Evolutionary conservation across 1,284 basidiomycete genomes (phyloP).

Genomic region (Cryptococcus maquisensis): DNA sequence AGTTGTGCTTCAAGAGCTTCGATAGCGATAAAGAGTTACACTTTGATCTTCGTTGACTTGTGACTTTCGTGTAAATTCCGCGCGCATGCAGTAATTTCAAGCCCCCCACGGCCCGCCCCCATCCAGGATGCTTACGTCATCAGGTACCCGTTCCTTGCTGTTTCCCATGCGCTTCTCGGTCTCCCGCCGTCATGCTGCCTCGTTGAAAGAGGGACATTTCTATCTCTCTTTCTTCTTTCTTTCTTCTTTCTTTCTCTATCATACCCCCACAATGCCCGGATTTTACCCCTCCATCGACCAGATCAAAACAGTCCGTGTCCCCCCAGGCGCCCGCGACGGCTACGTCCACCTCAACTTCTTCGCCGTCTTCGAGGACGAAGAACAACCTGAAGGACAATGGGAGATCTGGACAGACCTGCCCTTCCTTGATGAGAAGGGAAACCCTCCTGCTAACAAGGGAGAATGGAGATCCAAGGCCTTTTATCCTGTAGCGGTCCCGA

Average conservation of each 20-base stretch:
- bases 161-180: too few relatives aligned
- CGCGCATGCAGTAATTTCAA: not conserved
- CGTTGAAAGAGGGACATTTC: not conserved
- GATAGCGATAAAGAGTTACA: not conserved
- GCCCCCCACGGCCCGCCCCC: not conserved
- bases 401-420: slow-evolving; percentile 34
- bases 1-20: not conserved
- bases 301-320: slow-evolving; percentile 10
- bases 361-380: slow-evolving; percentile 10
- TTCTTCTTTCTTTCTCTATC: not conserved
- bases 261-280: slow-evolving; percentile 19
- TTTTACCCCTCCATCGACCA: slow-evolving; percentile 25
- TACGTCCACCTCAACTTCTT: slow-evolving; percentile 23
- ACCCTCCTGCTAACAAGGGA: slow-evolving; percentile 2
- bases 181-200: not conserved
- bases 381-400: slow-evolving; percentile 21
- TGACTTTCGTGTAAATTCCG: not conserved
- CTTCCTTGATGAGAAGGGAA: slow-evolving; percentile 11
- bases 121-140: not conserved
- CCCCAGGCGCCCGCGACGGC: not conserved
- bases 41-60: not conserved
- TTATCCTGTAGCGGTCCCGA: too few relatives aligned
- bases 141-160: not conserved
- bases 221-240: not conserved
- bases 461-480: slow-evolving; percentile 16